Evolutionary conservation across 129 eudicot species (phyloP).

Genomic region (carrot (Daucus carota)): DH1_v3.0 NC_030384.2:33909501-33910000

Average conservation of each 20-base stretch:
- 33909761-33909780: conserved; percentile 63
- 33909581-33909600: background rate
- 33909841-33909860: conserved; percentile 79
- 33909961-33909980: conserved; percentile 61
- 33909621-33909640: background rate
- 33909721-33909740: conserved; percentile 80
- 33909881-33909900: conserved; percentile 58
- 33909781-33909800: conserved; percentile 52
- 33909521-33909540: background rate
- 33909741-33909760: conserved; percentile 53
- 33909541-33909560: background rate
- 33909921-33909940: conserved; percentile 71
- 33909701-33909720: conserved; percentile 49
- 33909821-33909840: conserved; percentile 73
- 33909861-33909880: conserved; percentile 33
- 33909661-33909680: conserved; percentile 29
- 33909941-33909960: conserved; percentile 86
- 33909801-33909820: conserved; percentile 62
- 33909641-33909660: background rate
- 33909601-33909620: background rate
- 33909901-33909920: conserved; percentile 74
- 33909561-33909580: background rate
- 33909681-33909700: conserved; percentile 67
- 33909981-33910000: conserved; percentile 70
- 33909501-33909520: background rate